Evolutionary conservation across 306 rosid species (phyloP).

Genomic region (Ziziphus jujuba): DNA sequence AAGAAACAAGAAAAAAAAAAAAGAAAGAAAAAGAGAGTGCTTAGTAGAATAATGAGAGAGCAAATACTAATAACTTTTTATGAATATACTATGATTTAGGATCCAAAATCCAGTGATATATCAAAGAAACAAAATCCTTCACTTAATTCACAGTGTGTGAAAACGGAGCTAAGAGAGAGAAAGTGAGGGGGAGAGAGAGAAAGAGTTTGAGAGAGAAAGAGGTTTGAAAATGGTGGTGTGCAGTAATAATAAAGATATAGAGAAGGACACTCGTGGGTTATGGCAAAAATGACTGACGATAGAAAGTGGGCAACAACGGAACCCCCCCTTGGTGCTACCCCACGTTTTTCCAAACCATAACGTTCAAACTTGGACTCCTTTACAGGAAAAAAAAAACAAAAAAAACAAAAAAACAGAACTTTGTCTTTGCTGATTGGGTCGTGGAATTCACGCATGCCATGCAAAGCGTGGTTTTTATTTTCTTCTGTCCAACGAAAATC

Average conservation of each 20-base stretch:
- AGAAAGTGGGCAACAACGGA: slow-evolving; percentile 20
- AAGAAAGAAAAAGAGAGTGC: neutral
- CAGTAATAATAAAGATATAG: no score
- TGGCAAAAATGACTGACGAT: neutral
- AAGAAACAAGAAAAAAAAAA: neutral
- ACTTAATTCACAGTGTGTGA: neutral
- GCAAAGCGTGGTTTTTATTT: slow-evolving; percentile 2
- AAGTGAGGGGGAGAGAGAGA: no score
- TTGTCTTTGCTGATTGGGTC: slow-evolving; percentile 1
- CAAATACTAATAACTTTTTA: no score
- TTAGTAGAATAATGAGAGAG: neutral
- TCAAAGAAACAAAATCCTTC: neutral
- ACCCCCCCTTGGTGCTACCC: no score
- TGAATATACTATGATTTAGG: neutral
- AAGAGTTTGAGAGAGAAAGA: no score
- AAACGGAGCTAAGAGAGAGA: no score
- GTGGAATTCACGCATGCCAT: neutral
- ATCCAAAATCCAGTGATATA: neutral
- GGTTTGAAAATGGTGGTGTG: neutral
- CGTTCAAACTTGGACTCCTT: no score
- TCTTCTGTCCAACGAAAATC: neutral
- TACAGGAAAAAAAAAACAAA: no score
- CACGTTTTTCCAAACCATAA: no score
- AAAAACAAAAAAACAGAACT: no score
- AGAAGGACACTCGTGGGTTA: slow-evolving; percentile 17